Conservation (phyloP, 768 basidiomycete genomes). For the Trametes gibbosa region DNA sequence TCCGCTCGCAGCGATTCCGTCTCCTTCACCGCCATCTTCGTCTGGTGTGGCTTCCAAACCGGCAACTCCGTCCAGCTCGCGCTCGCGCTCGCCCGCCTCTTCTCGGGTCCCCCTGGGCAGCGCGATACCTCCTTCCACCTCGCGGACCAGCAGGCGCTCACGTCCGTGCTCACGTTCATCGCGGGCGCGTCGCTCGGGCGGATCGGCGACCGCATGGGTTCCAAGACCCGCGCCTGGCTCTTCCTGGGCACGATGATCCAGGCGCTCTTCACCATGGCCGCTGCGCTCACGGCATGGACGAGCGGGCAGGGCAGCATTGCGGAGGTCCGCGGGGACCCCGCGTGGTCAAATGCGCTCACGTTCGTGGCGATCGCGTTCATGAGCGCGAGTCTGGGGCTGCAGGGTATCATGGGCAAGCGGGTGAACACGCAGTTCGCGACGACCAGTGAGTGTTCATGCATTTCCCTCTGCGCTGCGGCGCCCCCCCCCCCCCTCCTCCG, state of each 20-base stretch:
- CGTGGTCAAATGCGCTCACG: conserved; percentile 66
- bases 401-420: conserved; percentile 83
- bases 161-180: conserved; percentile 76
- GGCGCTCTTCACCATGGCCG: conserved; percentile 71
- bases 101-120: conserved; percentile 45
- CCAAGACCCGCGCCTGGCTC: conserved; percentile 75
- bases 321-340: conserved; percentile 52
- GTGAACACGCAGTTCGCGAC: conserved; percentile 78
- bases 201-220: conserved; percentile 78
- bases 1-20: conserved; percentile 53
- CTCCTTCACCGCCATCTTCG: conserved; percentile 74
- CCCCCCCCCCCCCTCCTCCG: not conserved
- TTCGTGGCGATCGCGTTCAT: conserved; percentile 77
- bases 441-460: conserved; percentile 48
- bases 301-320: conserved; percentile 56
- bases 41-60: conserved; percentile 87
- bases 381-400: conserved; percentile 77
- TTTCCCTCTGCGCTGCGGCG: not conserved
- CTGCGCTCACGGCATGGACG: conserved; percentile 70
- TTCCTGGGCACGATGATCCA: conserved; percentile 69
- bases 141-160: conserved; percentile 81
- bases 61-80: conserved; percentile 76
- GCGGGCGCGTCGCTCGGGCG: conserved; percentile 76
- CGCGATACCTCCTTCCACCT: conserved; percentile 66
- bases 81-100: conserved; percentile 80